Percentiles rank a stretch among this genome's conserved stretches.
These are phyloP conservation scores for Fusarium haematococcum DNA, from an alignment of 2,329 filamentous ascomycete species.

Conservation along the genomic window DNA sequence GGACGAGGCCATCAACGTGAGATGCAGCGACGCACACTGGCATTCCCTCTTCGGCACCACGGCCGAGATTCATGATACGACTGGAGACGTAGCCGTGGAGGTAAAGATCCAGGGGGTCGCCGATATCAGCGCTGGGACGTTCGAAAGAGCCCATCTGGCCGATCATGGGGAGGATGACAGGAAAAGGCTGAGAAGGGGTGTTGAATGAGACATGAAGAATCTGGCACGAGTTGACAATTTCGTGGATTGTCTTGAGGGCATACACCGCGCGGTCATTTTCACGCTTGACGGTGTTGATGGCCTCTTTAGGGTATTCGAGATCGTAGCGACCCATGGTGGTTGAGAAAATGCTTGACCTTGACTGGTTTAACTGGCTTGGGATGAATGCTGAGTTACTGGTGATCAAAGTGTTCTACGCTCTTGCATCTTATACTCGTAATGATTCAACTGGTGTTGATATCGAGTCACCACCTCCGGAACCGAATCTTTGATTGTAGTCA, in stretches of 20 bases:
- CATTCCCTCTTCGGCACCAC: slow-evolving; percentile 59
- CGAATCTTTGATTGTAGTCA: background rate
- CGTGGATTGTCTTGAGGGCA: slow-evolving; percentile 77
- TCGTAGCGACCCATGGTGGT: slow-evolving; percentile 51
- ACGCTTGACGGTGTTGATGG: slow-evolving; percentile 75
- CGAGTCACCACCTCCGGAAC: slow-evolving; percentile 10
- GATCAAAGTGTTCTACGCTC: background rate
- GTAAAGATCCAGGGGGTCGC: slow-evolving; percentile 79
- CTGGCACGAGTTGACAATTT: slow-evolving; percentile 78
- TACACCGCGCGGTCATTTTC: slow-evolving; percentile 76
- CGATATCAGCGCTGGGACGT: slow-evolving; percentile 67
- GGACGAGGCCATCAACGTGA: slow-evolving; percentile 82
- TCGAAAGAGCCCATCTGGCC: slow-evolving; percentile 82
- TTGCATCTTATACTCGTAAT: slow-evolving; percentile 15
- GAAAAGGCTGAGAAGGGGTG: slow-evolving; percentile 73
- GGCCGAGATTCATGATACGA: slow-evolving; percentile 77
- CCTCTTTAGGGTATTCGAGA: slow-evolving; percentile 72
- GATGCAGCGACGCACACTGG: slow-evolving; percentile 80
- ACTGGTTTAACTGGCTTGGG: background rate
- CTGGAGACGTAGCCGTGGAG: slow-evolving; percentile 87
- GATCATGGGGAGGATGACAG: slow-evolving; percentile 85
- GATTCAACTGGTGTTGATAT: background rate
- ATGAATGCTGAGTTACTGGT: background rate
- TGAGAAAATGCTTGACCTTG: background rate
- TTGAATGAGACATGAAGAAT: slow-evolving; percentile 86